Percentiles rank a stretch among this genome's conserved stretches.
Evolutionary conservation across 2,329 filamentous ascomycete species (phyloP).

Genomic region (Trichoderma sp.): DNA sequence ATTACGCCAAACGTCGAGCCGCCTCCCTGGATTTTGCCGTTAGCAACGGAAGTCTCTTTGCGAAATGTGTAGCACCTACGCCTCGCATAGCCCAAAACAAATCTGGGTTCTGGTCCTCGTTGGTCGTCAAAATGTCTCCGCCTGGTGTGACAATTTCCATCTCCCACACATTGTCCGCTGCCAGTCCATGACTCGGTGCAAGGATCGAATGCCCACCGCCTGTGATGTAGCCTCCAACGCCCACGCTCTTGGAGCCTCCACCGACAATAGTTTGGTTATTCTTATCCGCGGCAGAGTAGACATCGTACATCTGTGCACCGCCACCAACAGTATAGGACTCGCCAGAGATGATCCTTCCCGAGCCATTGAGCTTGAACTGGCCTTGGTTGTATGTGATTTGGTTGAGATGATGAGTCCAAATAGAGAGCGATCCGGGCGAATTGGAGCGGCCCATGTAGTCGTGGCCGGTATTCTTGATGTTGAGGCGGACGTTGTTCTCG

Average conservation of each 20-base stretch:
- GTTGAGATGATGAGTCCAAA: slow-evolving; percentile 58
- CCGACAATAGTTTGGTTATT: slow-evolving; percentile 56
- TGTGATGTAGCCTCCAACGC: slow-evolving; percentile 63
- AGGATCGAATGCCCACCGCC: slow-evolving; percentile 65
- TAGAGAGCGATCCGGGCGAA: slow-evolving; percentile 55
- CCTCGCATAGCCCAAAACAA: slow-evolving; percentile 68
- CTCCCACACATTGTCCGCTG: slow-evolving; percentile 63
- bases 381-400: slow-evolving; percentile 44
- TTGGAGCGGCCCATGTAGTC: slow-evolving; percentile 51
- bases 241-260: slow-evolving; percentile 59
- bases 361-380: slow-evolving; percentile 48
- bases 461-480: slow-evolving; percentile 48
- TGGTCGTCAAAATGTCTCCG: slow-evolving; percentile 55
- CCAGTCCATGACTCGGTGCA: slow-evolving; percentile 59
- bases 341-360: slow-evolving; percentile 47
- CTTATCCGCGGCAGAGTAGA: slow-evolving; percentile 51
- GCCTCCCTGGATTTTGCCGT: slow-evolving; percentile 50
- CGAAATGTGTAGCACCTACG: slow-evolving; percentile 41
- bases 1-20: slow-evolving; percentile 65
- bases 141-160: slow-evolving; percentile 59
- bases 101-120: slow-evolving; percentile 57
- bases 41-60: accelerated
- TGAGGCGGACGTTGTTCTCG: slow-evolving; percentile 48
- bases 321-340: slow-evolving; percentile 57
- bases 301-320: slow-evolving; percentile 55